Evolutionary conservation across 1,284 basidiomycete genomes (phyloP).

Genomic region (Naganishia sp.): DNA sequence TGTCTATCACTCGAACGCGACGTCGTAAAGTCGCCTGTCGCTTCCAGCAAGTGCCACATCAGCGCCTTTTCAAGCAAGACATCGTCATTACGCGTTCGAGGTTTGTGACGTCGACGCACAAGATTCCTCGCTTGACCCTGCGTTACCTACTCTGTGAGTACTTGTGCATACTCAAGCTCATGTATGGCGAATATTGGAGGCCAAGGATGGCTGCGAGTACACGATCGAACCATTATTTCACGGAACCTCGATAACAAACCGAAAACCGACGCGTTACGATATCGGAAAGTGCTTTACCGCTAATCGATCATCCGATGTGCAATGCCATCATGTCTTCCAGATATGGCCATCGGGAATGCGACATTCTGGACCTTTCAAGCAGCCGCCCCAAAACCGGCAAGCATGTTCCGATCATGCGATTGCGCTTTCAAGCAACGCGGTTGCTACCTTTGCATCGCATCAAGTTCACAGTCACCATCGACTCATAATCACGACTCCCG

Average conservation of each 20-base stretch:
- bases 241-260: background rate
- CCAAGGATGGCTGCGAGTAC: background rate
- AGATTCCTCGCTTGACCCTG: background rate
- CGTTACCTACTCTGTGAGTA: conserved; percentile 12
- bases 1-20: background rate
- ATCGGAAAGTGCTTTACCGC: background rate
- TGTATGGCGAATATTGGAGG: too few species aligned
- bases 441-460: too few species aligned
- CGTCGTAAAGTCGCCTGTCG: background rate
- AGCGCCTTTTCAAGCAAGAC: background rate
- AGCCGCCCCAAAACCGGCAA: too few species aligned
- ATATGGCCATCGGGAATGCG: too few species aligned
- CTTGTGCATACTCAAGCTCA: too few species aligned
- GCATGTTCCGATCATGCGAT: too few species aligned
- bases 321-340: too few species aligned
- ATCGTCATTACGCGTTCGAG: conserved; percentile 17
- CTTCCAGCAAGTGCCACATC: conserved; percentile 1
- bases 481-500: too few species aligned
- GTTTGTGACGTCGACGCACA: conserved; percentile 11
- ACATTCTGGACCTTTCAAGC: too few species aligned
- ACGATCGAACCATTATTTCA: background rate
- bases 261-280: conserved; percentile 5
- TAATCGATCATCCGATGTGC: background rate
- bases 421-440: too few species aligned
- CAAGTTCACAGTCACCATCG: too few species aligned